A percentile compares a stretch with the other conserved stretches of the same genome.
These are phyloP conservation scores for Fusarium gaditjirri DNA, from an alignment of 2,329 filamentous ascomycete genomes.

Conservation along the genomic window DNA sequence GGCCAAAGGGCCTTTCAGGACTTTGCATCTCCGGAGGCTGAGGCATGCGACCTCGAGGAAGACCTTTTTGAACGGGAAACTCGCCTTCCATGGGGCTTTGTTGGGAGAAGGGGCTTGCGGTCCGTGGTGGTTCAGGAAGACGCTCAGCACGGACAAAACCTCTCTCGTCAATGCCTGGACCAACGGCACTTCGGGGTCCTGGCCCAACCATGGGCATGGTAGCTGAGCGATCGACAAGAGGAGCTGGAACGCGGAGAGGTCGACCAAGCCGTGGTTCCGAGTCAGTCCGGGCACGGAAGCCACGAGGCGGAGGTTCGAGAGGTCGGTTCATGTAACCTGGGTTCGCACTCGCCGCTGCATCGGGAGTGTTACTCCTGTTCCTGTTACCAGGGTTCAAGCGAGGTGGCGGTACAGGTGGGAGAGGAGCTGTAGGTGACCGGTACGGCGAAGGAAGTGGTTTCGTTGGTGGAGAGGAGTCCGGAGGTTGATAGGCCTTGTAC, in stretches of 20 bases:
- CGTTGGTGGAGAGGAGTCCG: constrained; percentile 20
- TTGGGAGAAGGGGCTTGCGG: constrained; percentile 44
- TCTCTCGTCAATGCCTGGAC: constrained; percentile 34
- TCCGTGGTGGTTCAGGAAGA: constrained; percentile 32
- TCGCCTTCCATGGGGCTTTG: constrained; percentile 46
- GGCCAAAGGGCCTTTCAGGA: constrained; percentile 14
- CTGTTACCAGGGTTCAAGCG: constrained; percentile 19
- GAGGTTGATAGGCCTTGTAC: constrained; percentile 33
- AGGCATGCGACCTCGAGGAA: constrained; percentile 50
- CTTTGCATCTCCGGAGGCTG: constrained; percentile 13
- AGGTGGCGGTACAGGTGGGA: constrained; percentile 28
- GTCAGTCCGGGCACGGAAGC: constrained; percentile 43
- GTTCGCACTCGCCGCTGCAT: neutral
- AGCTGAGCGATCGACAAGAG: constrained; percentile 29
- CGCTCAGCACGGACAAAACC: constrained; percentile 34
- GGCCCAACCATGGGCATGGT: constrained; percentile 10
- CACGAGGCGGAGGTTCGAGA: constrained; percentile 42
- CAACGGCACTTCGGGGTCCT: constrained; percentile 39
- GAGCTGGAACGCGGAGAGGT: constrained; percentile 40
- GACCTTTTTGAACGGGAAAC: constrained; percentile 49
- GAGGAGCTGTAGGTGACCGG: constrained; percentile 21
- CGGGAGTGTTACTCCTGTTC: constrained; percentile 16
- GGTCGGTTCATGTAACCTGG: constrained; percentile 37
- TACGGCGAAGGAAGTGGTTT: constrained; percentile 29
- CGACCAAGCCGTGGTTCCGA: constrained; percentile 39